A percentile compares a stretch with the other conserved stretches of the same genome.
phyloP scores from a whole-genome alignment of 176 grass and related monocot genomes.

The Neostapfia colusana region DNA sequence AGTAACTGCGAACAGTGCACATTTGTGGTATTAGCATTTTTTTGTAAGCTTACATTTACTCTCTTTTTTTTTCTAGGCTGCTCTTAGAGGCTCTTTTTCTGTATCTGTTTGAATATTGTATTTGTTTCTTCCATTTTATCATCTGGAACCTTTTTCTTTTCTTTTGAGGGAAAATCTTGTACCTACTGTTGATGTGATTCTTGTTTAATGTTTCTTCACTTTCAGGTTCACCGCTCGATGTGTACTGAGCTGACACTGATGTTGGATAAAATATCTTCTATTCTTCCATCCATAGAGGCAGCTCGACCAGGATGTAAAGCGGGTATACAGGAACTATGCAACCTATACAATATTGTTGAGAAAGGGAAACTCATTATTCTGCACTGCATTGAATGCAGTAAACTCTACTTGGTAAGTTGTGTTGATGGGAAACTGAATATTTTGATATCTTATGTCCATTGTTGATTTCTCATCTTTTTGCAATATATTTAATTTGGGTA shows the following conservation, averaged over 20 bases:
- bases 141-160: not conserved
- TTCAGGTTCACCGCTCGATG: conserved; percentile 70
- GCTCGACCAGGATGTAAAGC: conserved; percentile 70
- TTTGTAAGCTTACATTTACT: no score
- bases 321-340: conserved; percentile 88
- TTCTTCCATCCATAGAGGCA: conserved; percentile 89
- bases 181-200: conserved; percentile 27
- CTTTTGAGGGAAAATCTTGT: not conserved
- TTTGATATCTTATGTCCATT: no score
- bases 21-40: no score
- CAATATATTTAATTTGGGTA: no score
- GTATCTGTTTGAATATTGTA: no score
- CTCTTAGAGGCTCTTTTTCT: no score
- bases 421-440: no score
- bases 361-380: conserved; percentile 71
- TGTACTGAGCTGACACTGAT: conserved; percentile 63
- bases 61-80: no score
- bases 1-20: no score
- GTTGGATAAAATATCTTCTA: conserved; percentile 60
- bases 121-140: conserved; percentile 2
- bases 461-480: no score
- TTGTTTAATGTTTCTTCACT: conserved; percentile 25
- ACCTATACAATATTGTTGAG: conserved; percentile 70
- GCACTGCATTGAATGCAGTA: conserved; percentile 76
- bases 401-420: conserved; percentile 80